Conservation (phyloP, 768 basidiomycete species). For the Termitomyces sp. region DNA sequence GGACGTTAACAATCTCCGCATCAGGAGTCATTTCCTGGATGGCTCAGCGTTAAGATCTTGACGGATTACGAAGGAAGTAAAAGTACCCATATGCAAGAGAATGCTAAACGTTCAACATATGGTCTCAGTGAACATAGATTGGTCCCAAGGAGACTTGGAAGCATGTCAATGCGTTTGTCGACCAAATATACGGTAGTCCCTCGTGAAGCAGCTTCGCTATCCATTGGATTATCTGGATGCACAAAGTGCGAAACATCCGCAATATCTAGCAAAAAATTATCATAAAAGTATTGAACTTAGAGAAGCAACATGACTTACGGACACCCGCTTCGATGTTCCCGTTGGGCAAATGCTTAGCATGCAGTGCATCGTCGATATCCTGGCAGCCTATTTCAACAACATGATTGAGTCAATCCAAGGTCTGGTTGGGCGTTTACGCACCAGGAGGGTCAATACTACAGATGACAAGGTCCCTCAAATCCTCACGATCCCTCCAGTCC, state of each 20-base stretch:
- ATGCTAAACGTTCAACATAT: conserved; percentile 90
- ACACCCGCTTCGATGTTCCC: conserved; percentile 97
- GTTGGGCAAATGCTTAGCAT: conserved; percentile 81
- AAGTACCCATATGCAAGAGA: conserved; percentile 92
- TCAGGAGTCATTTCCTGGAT: conserved; percentile 82
- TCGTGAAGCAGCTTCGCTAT: conserved; percentile 89
- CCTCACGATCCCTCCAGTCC: conserved; percentile 81
- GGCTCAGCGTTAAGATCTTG: conserved; percentile 5
- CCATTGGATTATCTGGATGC: conserved; percentile 90
- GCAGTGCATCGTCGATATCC: conserved; percentile 97
- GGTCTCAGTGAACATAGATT: conserved; percentile 93
- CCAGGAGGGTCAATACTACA: conserved; percentile 98
- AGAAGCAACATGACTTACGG: conserved; percentile 57
- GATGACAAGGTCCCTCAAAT: conserved; percentile 78
- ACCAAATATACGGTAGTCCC: conserved; percentile 98
- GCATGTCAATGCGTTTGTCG: conserved; percentile 98
- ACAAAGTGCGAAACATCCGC: conserved; percentile 99
- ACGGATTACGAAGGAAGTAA: neutral
- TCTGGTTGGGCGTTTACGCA: conserved; percentile 20
- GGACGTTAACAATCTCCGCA: conserved; percentile 84
- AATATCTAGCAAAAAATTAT: conserved; percentile 58
- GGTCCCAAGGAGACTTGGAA: conserved; percentile 88
- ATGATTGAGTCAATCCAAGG: neutral
- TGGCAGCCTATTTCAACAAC: conserved; percentile 64
- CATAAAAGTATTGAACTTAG: neutral